Base-by-base conservation (phyloP, 1,284 basidiomycete species). In the Mrakiaceae sp. region DNA sequence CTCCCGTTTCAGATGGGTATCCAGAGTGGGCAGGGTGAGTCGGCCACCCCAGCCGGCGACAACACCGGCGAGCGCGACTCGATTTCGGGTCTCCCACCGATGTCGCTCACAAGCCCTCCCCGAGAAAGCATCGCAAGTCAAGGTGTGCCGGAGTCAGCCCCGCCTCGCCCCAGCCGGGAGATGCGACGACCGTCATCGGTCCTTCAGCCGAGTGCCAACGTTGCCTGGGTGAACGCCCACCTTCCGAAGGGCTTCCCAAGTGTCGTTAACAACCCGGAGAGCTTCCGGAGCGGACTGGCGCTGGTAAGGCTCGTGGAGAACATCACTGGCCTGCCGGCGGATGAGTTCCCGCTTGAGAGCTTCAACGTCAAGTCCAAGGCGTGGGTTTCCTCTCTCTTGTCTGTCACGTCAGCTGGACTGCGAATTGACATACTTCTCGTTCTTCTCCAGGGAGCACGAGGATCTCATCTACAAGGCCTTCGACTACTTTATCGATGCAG, bases 181-280 rank as follows among this genome's bases (percentile, higher is more conserved):
- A 70, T 69, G 60, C 68, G 76, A 39, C 70, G 74, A 27, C 73
- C 76, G 0, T 74, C 74, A 6, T 58, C 64, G 6, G 49, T 53
- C 11, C n/a, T 16, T 53, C 52, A 53, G 39, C 52, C 8, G 8
- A 16, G n/a, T 7, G 8, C 11, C 43, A 52, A 62, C 61, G 58
- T 66, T 44, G 51, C 59, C 16, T 96, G 92, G 92, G 87, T 90
- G 51, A 96, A 97, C 76, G 77, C 80, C 2, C 84, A 87, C 70
- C 79, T 96, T 1, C 88, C 91, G 0, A 71, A 78, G n/a, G 76
- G 79, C 2, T 75, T 74, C 66, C 81, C 87, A 8, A 83, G 83
- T 69, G 85, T 91, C 53, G 79, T 74, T 9, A 81, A 78, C 54
- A 70, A 81, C 53, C 74, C 78, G 2, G 68, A 68, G 48, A 80